Evolutionary conservation across 2,329 filamentous ascomycete species (phyloP).

Genomic region (Talaromyces sp.): DNA sequence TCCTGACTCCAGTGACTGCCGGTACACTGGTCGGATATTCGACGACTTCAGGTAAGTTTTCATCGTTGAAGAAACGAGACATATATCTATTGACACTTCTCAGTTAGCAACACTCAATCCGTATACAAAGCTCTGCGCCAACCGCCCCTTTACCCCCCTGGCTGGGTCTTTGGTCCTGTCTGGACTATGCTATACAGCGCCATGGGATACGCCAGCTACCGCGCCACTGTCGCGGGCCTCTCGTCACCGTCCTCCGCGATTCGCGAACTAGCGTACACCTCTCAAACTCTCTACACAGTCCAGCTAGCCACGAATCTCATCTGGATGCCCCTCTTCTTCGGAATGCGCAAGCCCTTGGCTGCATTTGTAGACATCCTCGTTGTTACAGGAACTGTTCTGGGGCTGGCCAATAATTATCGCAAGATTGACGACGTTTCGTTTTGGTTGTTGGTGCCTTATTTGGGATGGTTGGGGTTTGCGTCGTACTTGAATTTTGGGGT

Average conservation of each 20-base stretch:
- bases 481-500: conserved; percentile 73
- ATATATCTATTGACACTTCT: not conserved
- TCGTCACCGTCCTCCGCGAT: conserved; percentile 53
- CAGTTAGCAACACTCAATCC: conserved; percentile 30
- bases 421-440: conserved; percentile 67
- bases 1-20: conserved; percentile 25
- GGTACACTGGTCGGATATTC: conserved; percentile 27
- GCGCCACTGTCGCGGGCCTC: conserved; percentile 62
- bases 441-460: conserved; percentile 72
- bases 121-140: conserved; percentile 37
- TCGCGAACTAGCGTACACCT: conserved; percentile 58
- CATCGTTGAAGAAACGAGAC: not conserved
- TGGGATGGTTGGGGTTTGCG: conserved; percentile 81
- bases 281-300: conserved; percentile 75
- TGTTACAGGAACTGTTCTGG: conserved; percentile 65
- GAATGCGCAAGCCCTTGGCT: conserved; percentile 64
- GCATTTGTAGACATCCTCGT: conserved; percentile 71
- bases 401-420: conserved; percentile 71
- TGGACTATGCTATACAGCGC: conserved; percentile 58
- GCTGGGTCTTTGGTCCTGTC: conserved; percentile 54
- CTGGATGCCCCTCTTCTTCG: conserved; percentile 94
- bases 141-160: conserved; percentile 52
- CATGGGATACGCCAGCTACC: conserved; percentile 87
- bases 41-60: conserved; percentile 23
- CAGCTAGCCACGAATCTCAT: conserved; percentile 79